These are phyloP conservation scores for Russula virescens DNA, from an alignment of 768 basidiomycete species.

Conservation along the genomic window DNA sequence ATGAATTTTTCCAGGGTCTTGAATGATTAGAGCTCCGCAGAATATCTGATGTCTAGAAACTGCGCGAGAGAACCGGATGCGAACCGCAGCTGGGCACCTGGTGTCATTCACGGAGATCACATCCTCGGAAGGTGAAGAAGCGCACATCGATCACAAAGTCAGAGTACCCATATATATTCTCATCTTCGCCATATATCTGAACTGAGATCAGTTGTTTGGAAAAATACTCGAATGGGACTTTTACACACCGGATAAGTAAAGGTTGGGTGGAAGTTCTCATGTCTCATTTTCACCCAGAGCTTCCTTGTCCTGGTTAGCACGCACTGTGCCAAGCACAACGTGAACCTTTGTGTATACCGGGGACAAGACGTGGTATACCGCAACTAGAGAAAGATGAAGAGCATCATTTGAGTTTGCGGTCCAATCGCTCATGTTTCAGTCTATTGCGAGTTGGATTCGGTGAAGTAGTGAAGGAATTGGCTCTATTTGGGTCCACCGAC, in stretches of 20 bases:
- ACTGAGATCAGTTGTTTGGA: not conserved
- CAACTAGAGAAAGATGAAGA: slow-evolving; percentile 70
- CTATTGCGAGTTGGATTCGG: too few species aligned
- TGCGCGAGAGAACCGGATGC: slow-evolving; percentile 82
- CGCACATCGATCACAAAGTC: slow-evolving; percentile 75
- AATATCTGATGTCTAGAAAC: slow-evolving; percentile 64
- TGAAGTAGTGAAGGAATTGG: too few species aligned
- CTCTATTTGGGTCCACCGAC: too few species aligned
- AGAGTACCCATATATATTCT: slow-evolving; percentile 92
- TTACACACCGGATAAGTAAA: slow-evolving; percentile 89
- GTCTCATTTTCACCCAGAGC: slow-evolving; percentile 50
- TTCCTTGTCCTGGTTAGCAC: slow-evolving; percentile 59
- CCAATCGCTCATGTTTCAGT: slow-evolving; percentile 49
- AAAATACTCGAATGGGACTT: not conserved
- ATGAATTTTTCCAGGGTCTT: slow-evolving; percentile 86
- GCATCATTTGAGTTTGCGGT: slow-evolving; percentile 76
- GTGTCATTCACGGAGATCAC: slow-evolving; percentile 1
- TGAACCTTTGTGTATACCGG: not conserved
- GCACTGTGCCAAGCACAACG: slow-evolving; percentile 41
- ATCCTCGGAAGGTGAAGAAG: slow-evolving; percentile 27
- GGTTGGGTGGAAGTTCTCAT: slow-evolving; percentile 65
- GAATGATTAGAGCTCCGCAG: slow-evolving; percentile 56
- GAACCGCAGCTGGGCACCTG: slow-evolving; percentile 57
- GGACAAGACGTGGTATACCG: slow-evolving; percentile 4
- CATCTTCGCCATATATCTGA: slow-evolving; percentile 92